phyloP scores from a whole-genome alignment of 306 rosid species.

The Rosa persica region DNA sequence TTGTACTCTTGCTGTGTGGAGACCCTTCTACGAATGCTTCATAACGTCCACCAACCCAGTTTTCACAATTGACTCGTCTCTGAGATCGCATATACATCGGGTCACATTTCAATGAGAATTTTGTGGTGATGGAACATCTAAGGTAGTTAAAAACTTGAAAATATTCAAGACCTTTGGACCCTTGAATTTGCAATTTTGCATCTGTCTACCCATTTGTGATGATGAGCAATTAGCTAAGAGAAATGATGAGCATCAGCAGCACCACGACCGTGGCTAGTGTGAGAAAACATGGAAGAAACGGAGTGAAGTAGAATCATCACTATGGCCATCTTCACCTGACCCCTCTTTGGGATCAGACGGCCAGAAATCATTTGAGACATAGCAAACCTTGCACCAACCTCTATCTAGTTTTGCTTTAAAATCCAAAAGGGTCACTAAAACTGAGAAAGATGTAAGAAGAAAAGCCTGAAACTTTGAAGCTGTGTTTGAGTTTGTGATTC shows the following conservation, averaged over 20 bases:
- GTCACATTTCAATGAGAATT: too few relatives aligned
- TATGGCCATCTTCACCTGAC: constrained; percentile 67
- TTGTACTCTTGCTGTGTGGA: too few relatives aligned
- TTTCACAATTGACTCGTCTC: too few relatives aligned
- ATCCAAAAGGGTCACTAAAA: background rate
- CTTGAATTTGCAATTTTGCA: too few relatives aligned
- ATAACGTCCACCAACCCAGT: too few relatives aligned
- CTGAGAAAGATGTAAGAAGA: background rate
- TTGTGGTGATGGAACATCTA: too few relatives aligned
- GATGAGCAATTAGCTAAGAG: background rate
- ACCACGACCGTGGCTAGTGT: background rate
- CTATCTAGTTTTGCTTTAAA: background rate
- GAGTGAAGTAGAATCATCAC: constrained; percentile 61
- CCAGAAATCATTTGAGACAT: constrained; percentile 35
- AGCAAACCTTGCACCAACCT: constrained; percentile 26
- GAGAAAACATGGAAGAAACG: constrained; percentile 63
- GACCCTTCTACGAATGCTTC: too few relatives aligned
- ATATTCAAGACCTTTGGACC: too few relatives aligned
- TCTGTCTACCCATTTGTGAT: too few relatives aligned
- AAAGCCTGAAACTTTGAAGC: background rate
- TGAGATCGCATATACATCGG: too few relatives aligned
- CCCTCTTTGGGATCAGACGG: constrained; percentile 73
- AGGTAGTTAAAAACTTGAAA: too few relatives aligned
- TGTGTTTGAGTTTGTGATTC: constrained; percentile 8
- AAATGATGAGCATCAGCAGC: constrained; percentile 3